phyloP scores from a whole-genome alignment of 2,329 filamentous ascomycete genomes.

The Microdochium bolleyi region DNA sequence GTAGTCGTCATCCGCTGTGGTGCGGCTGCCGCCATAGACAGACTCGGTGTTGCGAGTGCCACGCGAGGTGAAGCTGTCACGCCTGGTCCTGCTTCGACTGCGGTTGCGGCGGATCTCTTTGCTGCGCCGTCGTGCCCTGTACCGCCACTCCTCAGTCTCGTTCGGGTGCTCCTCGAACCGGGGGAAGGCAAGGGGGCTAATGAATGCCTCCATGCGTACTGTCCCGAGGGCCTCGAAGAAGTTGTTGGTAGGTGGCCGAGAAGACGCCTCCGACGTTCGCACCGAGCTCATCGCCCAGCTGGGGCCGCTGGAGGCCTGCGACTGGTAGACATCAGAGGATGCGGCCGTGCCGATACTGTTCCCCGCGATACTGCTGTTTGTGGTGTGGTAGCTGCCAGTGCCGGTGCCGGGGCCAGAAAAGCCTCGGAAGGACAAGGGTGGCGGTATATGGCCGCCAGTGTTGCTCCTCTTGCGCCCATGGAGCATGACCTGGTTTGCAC shows the following conservation, averaged over 20 bases:
- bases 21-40: slow-evolving; percentile 36
- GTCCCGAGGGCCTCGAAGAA: slow-evolving; percentile 89
- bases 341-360: slow-evolving; percentile 49
- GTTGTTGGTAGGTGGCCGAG: slow-evolving; percentile 37
- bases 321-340: slow-evolving; percentile 54
- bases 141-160: slow-evolving; percentile 41
- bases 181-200: slow-evolving; percentile 52
- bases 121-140: slow-evolving; percentile 41
- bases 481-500: slow-evolving; percentile 34
- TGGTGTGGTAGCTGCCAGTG: slow-evolving; percentile 31
- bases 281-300: slow-evolving; percentile 35
- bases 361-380: slow-evolving; percentile 49
- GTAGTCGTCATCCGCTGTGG: slow-evolving; percentile 46
- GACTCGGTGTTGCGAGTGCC: slow-evolving; percentile 39
- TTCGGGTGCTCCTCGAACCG: slow-evolving; percentile 37
- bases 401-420: slow-evolving; percentile 54
- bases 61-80: slow-evolving; percentile 41
- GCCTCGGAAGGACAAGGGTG: slow-evolving; percentile 67
- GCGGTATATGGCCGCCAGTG: slow-evolving; percentile 67
- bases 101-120: slow-evolving; percentile 44
- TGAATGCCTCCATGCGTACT: slow-evolving; percentile 95
- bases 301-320: slow-evolving; percentile 37
- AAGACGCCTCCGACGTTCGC: slow-evolving; percentile 49
- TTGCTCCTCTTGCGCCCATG: slow-evolving; percentile 87
- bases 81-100: slow-evolving; percentile 41